These are phyloP conservation scores for Neophaeococcomyces aloes DNA, from an alignment of 2,329 filamentous ascomycete genomes.

Conservation along the genomic window DNA sequence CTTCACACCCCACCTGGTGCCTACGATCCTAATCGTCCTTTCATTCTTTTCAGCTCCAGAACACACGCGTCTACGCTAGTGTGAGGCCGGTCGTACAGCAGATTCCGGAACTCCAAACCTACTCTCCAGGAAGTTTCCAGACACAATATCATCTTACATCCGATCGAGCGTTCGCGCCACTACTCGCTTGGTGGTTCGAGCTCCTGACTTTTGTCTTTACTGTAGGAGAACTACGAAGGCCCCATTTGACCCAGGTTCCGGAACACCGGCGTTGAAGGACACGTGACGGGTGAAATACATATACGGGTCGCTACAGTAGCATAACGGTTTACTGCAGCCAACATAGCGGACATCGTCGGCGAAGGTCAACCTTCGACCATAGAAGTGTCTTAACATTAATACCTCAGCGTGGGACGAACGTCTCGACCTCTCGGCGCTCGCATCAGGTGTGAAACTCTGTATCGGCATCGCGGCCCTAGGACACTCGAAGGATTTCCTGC, in stretches of 20 bases:
- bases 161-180: too few relatives aligned
- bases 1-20: too few relatives aligned
- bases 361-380: slow-evolving; percentile 26
- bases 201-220: too few relatives aligned
- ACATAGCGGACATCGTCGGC: slow-evolving; percentile 36
- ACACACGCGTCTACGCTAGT: too few relatives aligned
- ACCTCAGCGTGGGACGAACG: slow-evolving; percentile 39
- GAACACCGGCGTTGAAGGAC: background rate
- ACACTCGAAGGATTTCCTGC: background rate
- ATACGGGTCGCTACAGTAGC: slow-evolving; percentile 37
- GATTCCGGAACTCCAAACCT: too few relatives aligned
- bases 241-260: background rate
- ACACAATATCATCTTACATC: too few relatives aligned
- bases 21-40: too few relatives aligned
- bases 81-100: too few relatives aligned
- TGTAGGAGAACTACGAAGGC: too few relatives aligned
- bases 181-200: too few relatives aligned
- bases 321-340: slow-evolving; percentile 44
- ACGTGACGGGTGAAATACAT: background rate
- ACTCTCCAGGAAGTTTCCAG: too few relatives aligned
- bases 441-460: background rate
- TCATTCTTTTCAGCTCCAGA: too few relatives aligned
- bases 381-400: slow-evolving; percentile 39
- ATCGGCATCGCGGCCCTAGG: background rate
- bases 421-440: background rate